Percentiles rank a stretch among this genome's conserved stretches.
Evolutionary conservation across 139 green algal species (phyloP).

Genomic region (Edaphochlamys debaryana): DNA sequence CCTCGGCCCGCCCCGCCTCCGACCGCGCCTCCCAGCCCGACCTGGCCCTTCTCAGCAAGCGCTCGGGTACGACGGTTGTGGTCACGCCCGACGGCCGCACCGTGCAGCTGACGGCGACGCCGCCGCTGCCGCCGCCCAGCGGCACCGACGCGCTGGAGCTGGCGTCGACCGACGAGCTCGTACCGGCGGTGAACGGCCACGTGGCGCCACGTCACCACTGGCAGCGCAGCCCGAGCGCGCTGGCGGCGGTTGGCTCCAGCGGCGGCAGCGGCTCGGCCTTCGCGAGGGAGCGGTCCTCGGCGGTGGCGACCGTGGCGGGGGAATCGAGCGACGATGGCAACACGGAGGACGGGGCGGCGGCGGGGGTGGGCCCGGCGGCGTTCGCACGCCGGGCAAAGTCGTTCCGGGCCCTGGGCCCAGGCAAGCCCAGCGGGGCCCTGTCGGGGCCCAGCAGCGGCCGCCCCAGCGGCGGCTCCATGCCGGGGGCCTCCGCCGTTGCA

Average conservation of each 20-base stretch:
- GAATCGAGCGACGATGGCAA: neutral
- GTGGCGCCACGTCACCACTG: neutral
- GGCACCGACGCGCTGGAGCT: constrained; percentile 1
- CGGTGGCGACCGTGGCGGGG: too few species aligned
- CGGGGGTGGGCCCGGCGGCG: too few species aligned
- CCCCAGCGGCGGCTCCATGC: too few species aligned
- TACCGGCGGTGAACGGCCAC: constrained; percentile 22
- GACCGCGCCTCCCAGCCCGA: neutral
- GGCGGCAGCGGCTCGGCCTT: neutral
- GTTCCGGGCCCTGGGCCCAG: too few species aligned
- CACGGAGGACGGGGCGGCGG: too few species aligned
- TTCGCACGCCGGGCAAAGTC: too few species aligned
- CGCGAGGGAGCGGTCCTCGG: neutral
- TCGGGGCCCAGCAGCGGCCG: too few species aligned
- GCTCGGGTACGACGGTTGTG: neutral
- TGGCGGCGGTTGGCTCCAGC: neutral
- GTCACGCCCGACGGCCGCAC: constrained; percentile 15
- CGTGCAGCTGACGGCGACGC: neutral
- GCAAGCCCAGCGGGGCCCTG: too few species aligned
- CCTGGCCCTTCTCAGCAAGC: neutral
- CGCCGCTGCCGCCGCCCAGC: neutral
- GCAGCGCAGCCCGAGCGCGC: neutral
- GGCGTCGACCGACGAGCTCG: constrained; percentile 12
- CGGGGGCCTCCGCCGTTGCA: too few species aligned
- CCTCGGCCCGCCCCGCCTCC: neutral